Evolutionary conservation across 768 basidiomycete genomes (phyloP), one percentile per base, ranked within the genome.

Genomic region (Boletus speciosus): DNA sequence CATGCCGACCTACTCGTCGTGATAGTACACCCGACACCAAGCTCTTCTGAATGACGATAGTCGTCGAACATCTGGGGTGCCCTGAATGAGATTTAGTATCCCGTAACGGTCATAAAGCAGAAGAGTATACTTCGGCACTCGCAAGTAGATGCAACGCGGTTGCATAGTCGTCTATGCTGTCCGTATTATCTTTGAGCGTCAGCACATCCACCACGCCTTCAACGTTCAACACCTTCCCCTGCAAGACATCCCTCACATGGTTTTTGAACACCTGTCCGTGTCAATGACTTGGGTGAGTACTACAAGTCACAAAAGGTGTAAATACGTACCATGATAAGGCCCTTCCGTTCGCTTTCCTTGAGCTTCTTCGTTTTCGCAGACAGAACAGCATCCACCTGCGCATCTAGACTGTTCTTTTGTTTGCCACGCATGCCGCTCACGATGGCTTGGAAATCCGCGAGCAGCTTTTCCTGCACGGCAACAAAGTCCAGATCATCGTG

Each of bases 401-500:
- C 76, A 38, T 92, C 90, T 10, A 88, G 64, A 9, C 84, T 80
- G 51, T 84, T 86, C 60, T 62, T 71, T 50, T 84, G 86, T 47
- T 67, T 72, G 39, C 78, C 76, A n/a, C 83, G 84, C 40, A 79
- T 68, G 31, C 71, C 70, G 34, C 66, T 71, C 31, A 81, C 72
- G 12, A 71, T 76, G 27, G 74, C 66, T 58, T 74, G 81, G 67
- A 95, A 84, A 40, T 88, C 81, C 5, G 80, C 74, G 6, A 83
- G 57, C 3, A 98, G 72, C 4, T 76, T 76, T 61, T 88, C 82
- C 60, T 96, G 93, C 3, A 96, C 86, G 52, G 85, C 86, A 60
- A 97, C 79, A 56, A 95, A 85, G 71, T 98, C 92, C 46, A 98
- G 79, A 27, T 81, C 83, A 61, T 93, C 85, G 62, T 98, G 91